Conservation (phyloP, 2,329 filamentous ascomycete genomes). For the Fusarium duplospermum region DNA sequence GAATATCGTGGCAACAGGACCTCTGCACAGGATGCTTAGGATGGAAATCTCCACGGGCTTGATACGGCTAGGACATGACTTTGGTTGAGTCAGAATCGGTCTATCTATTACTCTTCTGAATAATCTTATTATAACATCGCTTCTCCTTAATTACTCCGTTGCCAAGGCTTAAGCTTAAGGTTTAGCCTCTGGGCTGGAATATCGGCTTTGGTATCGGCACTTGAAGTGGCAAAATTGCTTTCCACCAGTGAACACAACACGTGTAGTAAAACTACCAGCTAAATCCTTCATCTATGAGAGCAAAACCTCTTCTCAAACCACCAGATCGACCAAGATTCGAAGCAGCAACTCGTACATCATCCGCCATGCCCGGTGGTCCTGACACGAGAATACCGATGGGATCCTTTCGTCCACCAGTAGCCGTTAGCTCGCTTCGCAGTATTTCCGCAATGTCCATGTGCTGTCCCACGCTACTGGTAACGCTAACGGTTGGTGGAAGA, state of each 20-base stretch:
- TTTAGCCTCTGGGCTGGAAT: background rate
- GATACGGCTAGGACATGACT: background rate
- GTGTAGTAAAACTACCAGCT: slow-evolving; percentile 35
- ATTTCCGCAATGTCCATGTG: slow-evolving; percentile 39
- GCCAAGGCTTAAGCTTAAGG: background rate
- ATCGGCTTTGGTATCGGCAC: background rate
- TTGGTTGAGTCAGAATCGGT: background rate
- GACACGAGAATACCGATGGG: slow-evolving; percentile 44
- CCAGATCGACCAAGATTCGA: slow-evolving; percentile 34
- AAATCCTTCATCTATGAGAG: slow-evolving; percentile 44
- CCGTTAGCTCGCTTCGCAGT: slow-evolving; percentile 33
- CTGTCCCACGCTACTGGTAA: slow-evolving; percentile 38
- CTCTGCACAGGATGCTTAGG: background rate
- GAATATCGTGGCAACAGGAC: slow-evolving; percentile 12
- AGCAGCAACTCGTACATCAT: slow-evolving; percentile 43
- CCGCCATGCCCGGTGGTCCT: slow-evolving; percentile 46
- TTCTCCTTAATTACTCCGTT: background rate
- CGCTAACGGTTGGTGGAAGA: slow-evolving; percentile 29
- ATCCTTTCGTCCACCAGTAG: slow-evolving; percentile 24
- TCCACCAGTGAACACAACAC: background rate
- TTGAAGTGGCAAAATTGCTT: background rate
- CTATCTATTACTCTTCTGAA: background rate
- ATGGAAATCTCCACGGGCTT: background rate
- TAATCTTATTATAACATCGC: background rate
- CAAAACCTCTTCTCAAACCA: slow-evolving; percentile 29